Percentiles rank a stretch among this genome's conserved stretches.
Conservation (phyloP, 305 asterid species). For the Coffea humblotiana region DNA sequence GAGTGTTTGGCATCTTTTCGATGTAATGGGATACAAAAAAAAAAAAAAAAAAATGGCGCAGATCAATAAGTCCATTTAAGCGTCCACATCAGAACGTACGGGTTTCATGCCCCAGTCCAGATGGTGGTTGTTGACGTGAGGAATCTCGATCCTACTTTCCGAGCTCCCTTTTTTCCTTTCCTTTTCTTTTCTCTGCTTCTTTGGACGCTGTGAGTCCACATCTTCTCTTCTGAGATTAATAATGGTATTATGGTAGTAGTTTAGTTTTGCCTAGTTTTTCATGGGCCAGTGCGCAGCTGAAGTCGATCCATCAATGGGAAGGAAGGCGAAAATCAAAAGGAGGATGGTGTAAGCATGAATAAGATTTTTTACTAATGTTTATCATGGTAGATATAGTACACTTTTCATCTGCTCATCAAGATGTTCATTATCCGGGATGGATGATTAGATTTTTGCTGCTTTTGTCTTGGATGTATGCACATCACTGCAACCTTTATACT, state of each 20-base stretch:
- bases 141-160: not conserved
- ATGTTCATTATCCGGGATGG: not conserved
- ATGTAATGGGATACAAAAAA: not conserved
- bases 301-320: not conserved
- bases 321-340: not conserved
- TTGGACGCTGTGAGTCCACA: not conserved
- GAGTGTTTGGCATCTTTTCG: not conserved
- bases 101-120: constrained; percentile 12
- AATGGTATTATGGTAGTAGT: not conserved
- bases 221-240: no score
- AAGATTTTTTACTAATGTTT: not conserved
- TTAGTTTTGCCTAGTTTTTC: not conserved
- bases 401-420: not conserved
- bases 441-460: not conserved
- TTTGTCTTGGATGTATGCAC: not conserved
- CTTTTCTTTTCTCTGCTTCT: not conserved
- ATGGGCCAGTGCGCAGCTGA: not conserved
- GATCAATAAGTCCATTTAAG: not conserved
- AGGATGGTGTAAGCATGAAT: not conserved
- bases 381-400: not conserved
- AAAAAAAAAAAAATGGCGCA: not conserved
- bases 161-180: no score
- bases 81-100: constrained; percentile 22
- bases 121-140: constrained; percentile 7
- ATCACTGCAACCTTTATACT: not conserved